phyloP scores from a whole-genome alignment of 78 protist genomes.

The Dictyostelium discoideum region DNA sequence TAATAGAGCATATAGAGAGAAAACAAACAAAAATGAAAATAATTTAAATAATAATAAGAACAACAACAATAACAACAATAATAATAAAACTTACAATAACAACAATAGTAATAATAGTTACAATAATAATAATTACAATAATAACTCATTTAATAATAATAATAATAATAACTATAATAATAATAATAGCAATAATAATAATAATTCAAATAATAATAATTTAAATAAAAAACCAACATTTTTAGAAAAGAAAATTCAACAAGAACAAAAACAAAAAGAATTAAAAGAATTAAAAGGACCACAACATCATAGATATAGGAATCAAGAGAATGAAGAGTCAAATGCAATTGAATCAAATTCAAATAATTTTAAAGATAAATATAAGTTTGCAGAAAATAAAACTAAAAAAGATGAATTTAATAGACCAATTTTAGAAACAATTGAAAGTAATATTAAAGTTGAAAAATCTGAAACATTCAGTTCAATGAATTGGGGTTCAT shows the following conservation, averaged over 20 bases:
- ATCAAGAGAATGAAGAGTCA: not conserved
- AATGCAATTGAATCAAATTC: not conserved
- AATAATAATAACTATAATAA: not conserved
- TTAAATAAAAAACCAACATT: not conserved
- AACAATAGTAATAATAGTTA: not conserved
- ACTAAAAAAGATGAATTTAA: slow-evolving; percentile 18
- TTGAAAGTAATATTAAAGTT: not conserved
- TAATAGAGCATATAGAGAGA: not conserved
- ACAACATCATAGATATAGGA: slow-evolving; percentile 20
- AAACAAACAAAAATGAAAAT: not conserved
- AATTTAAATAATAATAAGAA: no score
- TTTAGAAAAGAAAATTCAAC: slow-evolving; percentile 25
- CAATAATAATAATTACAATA: not conserved
- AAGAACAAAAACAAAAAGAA: slow-evolving; percentile 25
- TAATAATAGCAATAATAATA: not conserved
- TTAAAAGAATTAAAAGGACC: slow-evolving; percentile 6
- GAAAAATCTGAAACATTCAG: slow-evolving; percentile 32
- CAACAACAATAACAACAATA: no score
- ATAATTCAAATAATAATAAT: not conserved
- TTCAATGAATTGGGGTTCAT: slow-evolving; percentile 23
- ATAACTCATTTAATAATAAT: not conserved
- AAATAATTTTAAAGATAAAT: not conserved
- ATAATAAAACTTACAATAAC: not conserved
- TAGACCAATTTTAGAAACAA: slow-evolving; percentile 26
- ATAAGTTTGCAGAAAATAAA: not conserved